Evolutionary conservation across 2,329 filamentous ascomycete genomes (phyloP), one percentile per base, ranked within the genome.

Genomic region (Aspergillus hiratsukae): DNA sequence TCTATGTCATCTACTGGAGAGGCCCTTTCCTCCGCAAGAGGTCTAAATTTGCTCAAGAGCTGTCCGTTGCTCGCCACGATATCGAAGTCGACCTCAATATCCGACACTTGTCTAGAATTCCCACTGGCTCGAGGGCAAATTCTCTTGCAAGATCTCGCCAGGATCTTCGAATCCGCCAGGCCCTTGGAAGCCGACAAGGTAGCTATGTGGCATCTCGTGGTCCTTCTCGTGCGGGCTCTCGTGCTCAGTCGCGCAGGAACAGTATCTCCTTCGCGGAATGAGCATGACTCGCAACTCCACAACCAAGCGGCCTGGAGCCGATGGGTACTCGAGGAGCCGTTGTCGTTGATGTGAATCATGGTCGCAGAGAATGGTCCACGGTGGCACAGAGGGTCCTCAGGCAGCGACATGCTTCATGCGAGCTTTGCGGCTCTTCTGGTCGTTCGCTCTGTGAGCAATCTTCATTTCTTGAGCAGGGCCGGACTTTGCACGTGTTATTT

Each of bases 1-100:
- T 89, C 5, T 88, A 88, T 58, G 75, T 83, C 49, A 85, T 89
- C 59, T 89, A 88, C 75, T 85, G 79, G 77, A 82, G 83, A 54
- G 87, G 87, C 0, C 84, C 85, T 0, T 59, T 60, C 0, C 78
- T 89, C 17, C 82, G 87, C 41, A 79, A 81, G 56, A 74, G 80
- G 2, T 88, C 86, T 11, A 81, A 82, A 0, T 89, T 89, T 62
- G 87, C 87, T 0, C 84, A 88, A 71, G 80, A 80, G 43, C 74
- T 89, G 2, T 82, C 82, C 10, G 73, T 75, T 19, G 79, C 73
- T 28, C 69, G 70, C 31, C 59, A 68, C 17, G 70, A 74, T 23
- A 57, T 69, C 21, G 67, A 74, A 37, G 61, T 61, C 19, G 54
- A 35, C 11, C 31, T 35, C 31, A 35, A 69, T 17, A 66, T 67